A percentile compares a stretch with the other conserved stretches of the same genome.
Evolutionary conservation across 1,284 basidiomycete genomes (phyloP).

Genomic region (Boletus smithii): DNA sequence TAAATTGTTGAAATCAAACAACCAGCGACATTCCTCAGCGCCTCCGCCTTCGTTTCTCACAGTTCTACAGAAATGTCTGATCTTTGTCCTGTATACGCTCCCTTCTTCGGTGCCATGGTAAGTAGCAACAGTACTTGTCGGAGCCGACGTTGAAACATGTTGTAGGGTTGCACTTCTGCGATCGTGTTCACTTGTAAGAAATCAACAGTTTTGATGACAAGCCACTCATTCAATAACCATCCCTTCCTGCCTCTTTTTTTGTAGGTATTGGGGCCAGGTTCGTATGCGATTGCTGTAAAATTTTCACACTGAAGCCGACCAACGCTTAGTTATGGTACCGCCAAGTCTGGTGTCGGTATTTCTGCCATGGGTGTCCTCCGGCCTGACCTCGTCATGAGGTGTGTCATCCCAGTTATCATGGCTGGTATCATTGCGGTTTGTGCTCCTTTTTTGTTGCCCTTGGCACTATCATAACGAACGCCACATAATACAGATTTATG

Average conservation of each 20-base stretch:
- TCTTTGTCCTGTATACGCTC: conserved; percentile 90
- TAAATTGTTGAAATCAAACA: conserved; percentile 9
- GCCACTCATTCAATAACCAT: background rate
- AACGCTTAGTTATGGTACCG: conserved; percentile 77
- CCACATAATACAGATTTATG: conserved; percentile 58
- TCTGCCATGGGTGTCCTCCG: conserved; percentile 97
- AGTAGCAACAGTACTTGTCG: conserved; percentile 39
- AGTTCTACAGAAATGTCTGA: conserved; percentile 61
- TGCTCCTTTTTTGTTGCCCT: background rate
- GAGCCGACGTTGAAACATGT: conserved; percentile 8
- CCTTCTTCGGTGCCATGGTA: conserved; percentile 97
- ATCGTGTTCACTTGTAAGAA: conserved; percentile 96
- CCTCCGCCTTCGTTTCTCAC: background rate
- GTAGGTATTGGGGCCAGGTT: conserved; percentile 35
- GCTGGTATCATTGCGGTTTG: conserved; percentile 96
- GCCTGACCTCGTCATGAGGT: conserved; percentile 94
- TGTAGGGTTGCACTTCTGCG: conserved; percentile 89
- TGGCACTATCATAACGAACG: background rate
- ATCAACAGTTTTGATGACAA: background rate
- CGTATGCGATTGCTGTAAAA: background rate
- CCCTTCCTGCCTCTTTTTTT: background rate
- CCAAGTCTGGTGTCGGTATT: conserved; percentile 99
- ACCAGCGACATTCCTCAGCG: background rate
- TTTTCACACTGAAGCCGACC: conserved; percentile 4
- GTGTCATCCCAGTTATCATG: conserved; percentile 97